Conservation (phyloP, 1,284 basidiomycete species). For the Salmacisia buchloeana region DNA sequence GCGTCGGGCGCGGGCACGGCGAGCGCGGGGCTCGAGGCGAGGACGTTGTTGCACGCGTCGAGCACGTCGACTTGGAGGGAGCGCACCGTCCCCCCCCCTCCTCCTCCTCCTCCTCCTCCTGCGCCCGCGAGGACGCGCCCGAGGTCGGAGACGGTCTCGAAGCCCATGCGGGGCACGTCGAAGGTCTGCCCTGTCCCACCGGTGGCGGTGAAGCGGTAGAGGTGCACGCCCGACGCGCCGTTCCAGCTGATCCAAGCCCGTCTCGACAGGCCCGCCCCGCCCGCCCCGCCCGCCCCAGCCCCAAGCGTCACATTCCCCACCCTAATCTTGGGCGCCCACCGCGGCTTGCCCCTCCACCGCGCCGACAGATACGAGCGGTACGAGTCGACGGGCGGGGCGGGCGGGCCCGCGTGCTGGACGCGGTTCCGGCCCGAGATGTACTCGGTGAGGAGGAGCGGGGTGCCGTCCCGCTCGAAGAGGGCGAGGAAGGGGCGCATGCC, state of each 20-base stretch:
- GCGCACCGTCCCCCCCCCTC: no score
- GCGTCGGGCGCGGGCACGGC: not conserved
- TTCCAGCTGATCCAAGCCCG: conserved; percentile 6
- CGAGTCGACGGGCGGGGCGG: not conserved
- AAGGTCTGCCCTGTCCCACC: no score
- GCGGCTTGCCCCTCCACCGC: not conserved
- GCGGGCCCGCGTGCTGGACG: not conserved
- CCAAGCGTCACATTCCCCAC: not conserved
- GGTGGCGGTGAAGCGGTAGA: not conserved
- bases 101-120: no score
- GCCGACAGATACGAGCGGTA: not conserved
- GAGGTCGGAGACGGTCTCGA: not conserved
- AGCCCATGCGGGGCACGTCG: not conserved
- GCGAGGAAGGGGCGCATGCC: not conserved
- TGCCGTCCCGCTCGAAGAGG: not conserved
- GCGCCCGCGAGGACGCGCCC: not conserved
- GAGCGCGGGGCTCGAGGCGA: not conserved
- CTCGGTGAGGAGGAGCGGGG: not conserved
- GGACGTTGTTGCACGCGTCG: not conserved
- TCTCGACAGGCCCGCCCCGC: not conserved
- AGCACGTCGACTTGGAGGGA: not conserved
- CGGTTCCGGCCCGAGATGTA: not conserved
- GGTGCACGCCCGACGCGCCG: not conserved
- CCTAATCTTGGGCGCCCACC: not conserved
- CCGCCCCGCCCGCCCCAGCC: not conserved